Base-by-base conservation (phyloP, 441 rosid species). In the Gossypium davidsonii region DNA sequence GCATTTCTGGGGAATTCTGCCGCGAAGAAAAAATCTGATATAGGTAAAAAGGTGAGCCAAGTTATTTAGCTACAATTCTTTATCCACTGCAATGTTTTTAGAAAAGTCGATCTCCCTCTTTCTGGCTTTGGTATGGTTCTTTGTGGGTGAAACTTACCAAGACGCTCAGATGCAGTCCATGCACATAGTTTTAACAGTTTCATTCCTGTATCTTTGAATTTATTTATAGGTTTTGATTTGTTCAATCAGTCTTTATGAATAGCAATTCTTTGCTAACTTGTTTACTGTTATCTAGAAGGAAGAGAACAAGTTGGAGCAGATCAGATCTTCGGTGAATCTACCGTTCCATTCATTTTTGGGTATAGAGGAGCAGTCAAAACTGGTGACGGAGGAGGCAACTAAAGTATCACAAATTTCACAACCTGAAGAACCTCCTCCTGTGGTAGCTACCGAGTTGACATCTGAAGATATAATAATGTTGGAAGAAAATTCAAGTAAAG, bases 261-360 rank as follows among this genome's bases (percentile, higher is more conserved):
- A 20, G 2, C 6, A 1, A 26, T 14, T 46, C 56, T 44, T 67
- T 26, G 23, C 56, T 65, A 61, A 56, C 37, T 60, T 59, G 21
- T 51, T 57, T 26, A 59, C 34, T 20, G 20, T 18, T 72, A 6
- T 71, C 57, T 78, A 92, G 20, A 78, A 83, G 75, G 83, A 85
- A 71, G 85, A 74, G 68, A 59, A 46, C 59, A 83, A 84, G 83
- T 73, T 85, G 83, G 86, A 91, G 70, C 88, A 85, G 82, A 92
- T 91, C 49, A 83, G 88, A 82, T 85, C 89, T 39, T 85, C 93
- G 2, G 94, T 92, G 67, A 88, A 73, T 73, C 91, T 88, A 48
- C 87, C 94, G 1, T 87, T 90, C 79, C 87, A 83, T 73, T 78
- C 91, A 1, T 89, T 90, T 85, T 73, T 26, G 56, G 90, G 85